These are phyloP conservation scores for Fusarium sp. DNA, from an alignment of 2,329 filamentous ascomycete species.

Conservation along the genomic window DNA sequence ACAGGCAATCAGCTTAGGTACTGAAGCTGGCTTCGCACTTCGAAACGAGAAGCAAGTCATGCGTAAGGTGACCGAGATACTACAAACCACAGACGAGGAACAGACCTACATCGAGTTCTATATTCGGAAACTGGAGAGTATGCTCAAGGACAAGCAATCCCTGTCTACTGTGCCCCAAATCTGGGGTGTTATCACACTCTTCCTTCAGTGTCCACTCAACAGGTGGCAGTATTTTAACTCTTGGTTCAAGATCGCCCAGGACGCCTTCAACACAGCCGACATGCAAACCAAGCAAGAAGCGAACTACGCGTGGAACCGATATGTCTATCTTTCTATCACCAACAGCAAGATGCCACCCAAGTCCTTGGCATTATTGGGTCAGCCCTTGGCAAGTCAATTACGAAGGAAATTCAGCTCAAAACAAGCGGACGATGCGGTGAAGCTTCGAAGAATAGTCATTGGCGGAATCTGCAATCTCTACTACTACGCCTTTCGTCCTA, in stretches of 20 bases:
- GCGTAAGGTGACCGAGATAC: slow-evolving; percentile 73
- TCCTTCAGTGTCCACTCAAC: slow-evolving; percentile 74
- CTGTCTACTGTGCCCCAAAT: slow-evolving; percentile 80
- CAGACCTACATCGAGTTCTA: slow-evolving; percentile 78
- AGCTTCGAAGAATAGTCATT: slow-evolving; percentile 67
- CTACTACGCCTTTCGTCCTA: slow-evolving; percentile 85
- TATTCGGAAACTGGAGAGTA: slow-evolving; percentile 72
- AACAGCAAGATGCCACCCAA: slow-evolving; percentile 67
- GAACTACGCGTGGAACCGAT: slow-evolving; percentile 86
- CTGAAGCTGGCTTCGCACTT: slow-evolving; percentile 75
- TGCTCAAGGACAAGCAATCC: slow-evolving; percentile 71
- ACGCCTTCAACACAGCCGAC: slow-evolving; percentile 86
- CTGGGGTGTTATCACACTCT: slow-evolving; percentile 85
- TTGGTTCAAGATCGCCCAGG: slow-evolving; percentile 84
- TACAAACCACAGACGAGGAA: slow-evolving; percentile 63
- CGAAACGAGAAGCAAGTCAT: slow-evolving; percentile 77
- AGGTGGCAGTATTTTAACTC: slow-evolving; percentile 79
- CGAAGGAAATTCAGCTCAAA: slow-evolving; percentile 71
- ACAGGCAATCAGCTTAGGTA: slow-evolving; percentile 79
- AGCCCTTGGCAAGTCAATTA: slow-evolving; percentile 77
- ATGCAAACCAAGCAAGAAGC: slow-evolving; percentile 78
- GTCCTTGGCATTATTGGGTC: slow-evolving; percentile 62
- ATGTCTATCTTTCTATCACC: slow-evolving; percentile 79
- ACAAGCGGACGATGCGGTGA: slow-evolving; percentile 62
- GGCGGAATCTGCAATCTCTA: slow-evolving; percentile 83